These are phyloP conservation scores for Quercus tomentella DNA, from an alignment of 331 rosid species.

Conservation along the genomic window DNA sequence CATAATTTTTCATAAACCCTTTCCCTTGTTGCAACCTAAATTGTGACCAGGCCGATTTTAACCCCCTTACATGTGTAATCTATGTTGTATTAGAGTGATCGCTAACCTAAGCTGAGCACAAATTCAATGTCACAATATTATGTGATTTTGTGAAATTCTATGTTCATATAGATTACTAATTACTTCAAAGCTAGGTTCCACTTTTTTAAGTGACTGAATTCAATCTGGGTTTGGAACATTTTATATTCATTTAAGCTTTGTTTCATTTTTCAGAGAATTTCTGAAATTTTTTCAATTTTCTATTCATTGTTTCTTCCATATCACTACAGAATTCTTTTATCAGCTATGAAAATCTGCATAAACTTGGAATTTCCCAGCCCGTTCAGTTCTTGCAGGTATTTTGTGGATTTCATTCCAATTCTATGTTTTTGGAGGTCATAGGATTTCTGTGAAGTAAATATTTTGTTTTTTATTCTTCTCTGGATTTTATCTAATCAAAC, in stretches of 20 bases:
- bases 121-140: neutral
- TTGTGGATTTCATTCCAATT: slow-evolving; percentile 33
- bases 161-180: neutral
- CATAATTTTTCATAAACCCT: neutral
- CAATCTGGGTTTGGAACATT: too few species aligned
- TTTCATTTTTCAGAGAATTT: neutral
- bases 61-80: neutral
- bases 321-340: slow-evolving; percentile 80
- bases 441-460: slow-evolving; percentile 7
- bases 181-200: neutral
- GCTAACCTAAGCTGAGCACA: neutral
- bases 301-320: slow-evolving; percentile 9
- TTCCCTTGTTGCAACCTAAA: neutral
- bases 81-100: neutral
- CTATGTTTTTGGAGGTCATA: slow-evolving; percentile 18
- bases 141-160: neutral
- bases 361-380: slow-evolving; percentile 95
- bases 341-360: slow-evolving; percentile 70
- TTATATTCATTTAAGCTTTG: neutral
- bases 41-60: neutral
- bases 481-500: slow-evolving; percentile 39
- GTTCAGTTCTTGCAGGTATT: slow-evolving; percentile 94
- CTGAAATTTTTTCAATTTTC: neutral
- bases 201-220: too few species aligned
- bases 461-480: slow-evolving; percentile 9